Evolutionary conservation across 345 rosid genomes (phyloP).

Genomic region (Hypericum androsaemum): DNA sequence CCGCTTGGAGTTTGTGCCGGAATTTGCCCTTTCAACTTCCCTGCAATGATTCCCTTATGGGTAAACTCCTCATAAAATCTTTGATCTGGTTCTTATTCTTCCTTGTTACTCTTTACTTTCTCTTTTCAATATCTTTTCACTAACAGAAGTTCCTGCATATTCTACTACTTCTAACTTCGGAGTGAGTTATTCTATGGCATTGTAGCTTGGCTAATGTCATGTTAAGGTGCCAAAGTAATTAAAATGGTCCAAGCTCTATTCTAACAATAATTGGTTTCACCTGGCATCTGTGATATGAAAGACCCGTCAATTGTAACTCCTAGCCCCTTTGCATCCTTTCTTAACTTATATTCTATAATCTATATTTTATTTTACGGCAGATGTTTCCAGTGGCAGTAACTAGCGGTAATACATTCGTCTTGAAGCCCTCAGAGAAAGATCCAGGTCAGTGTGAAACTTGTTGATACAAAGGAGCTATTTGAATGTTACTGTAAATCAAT

Average conservation of each 20-base stretch:
- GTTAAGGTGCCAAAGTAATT: too few species aligned
- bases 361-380: constrained; percentile 35
- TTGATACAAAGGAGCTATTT: background rate
- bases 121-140: background rate
- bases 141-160: too few species aligned
- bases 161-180: too few species aligned
- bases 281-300: too few species aligned
- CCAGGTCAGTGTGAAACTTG: constrained; percentile 47
- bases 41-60: constrained; percentile 99
- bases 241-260: too few species aligned
- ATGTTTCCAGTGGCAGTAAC: constrained; percentile 94
- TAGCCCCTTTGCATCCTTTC: too few species aligned
- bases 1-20: constrained; percentile 99
- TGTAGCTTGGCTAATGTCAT: too few species aligned
- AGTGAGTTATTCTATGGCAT: too few species aligned
- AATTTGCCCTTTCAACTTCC: constrained; percentile 96
- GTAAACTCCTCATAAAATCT: constrained; percentile 23
- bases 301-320: too few species aligned
- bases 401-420: constrained; percentile 84
- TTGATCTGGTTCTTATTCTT: background rate
- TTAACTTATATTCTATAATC: background rate
- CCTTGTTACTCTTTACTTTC: background rate
- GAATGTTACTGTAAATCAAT: too few species aligned
- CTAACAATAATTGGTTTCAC: too few species aligned
- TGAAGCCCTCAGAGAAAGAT: constrained; percentile 97